A percentile compares a stretch with the other conserved stretches of the same genome.
phyloP scores from a whole-genome alignment of 345 rosid genomes.

The Nasturtium officinale region DNA sequence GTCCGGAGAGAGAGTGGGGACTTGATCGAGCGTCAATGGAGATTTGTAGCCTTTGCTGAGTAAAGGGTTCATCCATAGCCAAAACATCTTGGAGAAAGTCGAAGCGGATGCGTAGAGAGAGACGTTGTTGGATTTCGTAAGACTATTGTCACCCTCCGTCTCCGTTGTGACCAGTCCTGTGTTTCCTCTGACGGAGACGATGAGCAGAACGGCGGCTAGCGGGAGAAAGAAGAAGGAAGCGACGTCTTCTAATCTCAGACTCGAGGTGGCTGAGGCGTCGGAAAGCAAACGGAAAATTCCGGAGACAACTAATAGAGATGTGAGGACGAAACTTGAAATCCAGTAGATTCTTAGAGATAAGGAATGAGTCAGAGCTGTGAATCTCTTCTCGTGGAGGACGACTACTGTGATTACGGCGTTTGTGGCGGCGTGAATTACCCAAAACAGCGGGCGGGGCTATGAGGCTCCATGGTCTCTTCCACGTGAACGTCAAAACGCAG shows the following conservation, averaged over 20 bases:
- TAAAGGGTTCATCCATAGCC: slow-evolving; percentile 95
- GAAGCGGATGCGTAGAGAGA: slow-evolving; percentile 79
- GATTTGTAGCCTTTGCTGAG: slow-evolving; percentile 75
- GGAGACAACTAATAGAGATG: slow-evolving; percentile 54
- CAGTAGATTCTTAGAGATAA: slow-evolving; percentile 70
- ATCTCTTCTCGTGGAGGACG: slow-evolving; percentile 74
- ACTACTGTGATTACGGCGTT: slow-evolving; percentile 58
- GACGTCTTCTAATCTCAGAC: slow-evolving; percentile 55
- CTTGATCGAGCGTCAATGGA: slow-evolving; percentile 67
- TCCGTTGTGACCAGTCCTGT: slow-evolving; percentile 55
- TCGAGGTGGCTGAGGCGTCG: slow-evolving; percentile 25
- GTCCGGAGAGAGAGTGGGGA: slow-evolving; percentile 75
- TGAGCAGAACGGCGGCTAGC: slow-evolving; percentile 55
- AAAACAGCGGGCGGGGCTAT: slow-evolving; percentile 53
- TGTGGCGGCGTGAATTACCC: slow-evolving; percentile 77
- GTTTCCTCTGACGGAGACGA: slow-evolving; percentile 61
- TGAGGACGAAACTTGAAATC: slow-evolving; percentile 56
- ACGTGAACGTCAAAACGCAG: slow-evolving; percentile 55
- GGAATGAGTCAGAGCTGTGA: slow-evolving; percentile 61
- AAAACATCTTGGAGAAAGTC: slow-evolving; percentile 60
- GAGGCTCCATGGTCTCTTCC: slow-evolving; percentile 52
- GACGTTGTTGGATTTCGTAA: slow-evolving; percentile 46
- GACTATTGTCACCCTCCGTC: slow-evolving; percentile 34
- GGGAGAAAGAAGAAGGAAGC: slow-evolving; percentile 57
- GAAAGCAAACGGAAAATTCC: slow-evolving; percentile 55